Base-by-base conservation (phyloP, 768 basidiomycete genomes). In the Termitomyces sp. region DNA sequence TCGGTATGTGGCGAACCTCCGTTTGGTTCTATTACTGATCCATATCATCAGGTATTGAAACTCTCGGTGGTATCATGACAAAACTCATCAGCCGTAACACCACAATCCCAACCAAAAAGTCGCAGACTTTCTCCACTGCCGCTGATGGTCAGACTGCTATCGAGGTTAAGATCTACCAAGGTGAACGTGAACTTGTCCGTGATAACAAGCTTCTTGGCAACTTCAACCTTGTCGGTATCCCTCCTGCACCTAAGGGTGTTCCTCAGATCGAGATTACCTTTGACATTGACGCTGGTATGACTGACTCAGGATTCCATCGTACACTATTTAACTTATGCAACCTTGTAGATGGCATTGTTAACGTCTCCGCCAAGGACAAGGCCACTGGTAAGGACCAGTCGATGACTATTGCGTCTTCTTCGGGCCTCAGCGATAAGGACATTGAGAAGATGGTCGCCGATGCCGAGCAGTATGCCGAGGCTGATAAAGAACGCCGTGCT, bases 101-200 rank as follows among this genome's bases (percentile, higher is more conserved):
- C 12, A 98, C 97, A 59, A 98, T 98, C 75, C 97, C 97, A 5
- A 98, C 96, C 66, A 99, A 99, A 84, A 99, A 99, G 84, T 95
- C 93, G 0, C 96, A 98, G 74, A 91, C 89, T 47, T 98, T 99
- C 84, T 98, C 96, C 4, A 99, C 97, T 16, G 96, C 97, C 43
- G 96, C 96, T 41, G 97, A 99, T 62, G 96, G 97, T 55, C 97
- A 99, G 77, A 96, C 91, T n/a, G 95, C 96, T 40, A 98, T 99
- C 64, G 95, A 98, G 74, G 96, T 99, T 74, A 98, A 98, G 86
- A 95, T 99, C 67, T 99, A 86, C 83, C 97, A 99, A 78, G 97
- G 97, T 69, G 97, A 99, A 81, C 95, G 97, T 79, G 97, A 98
- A 72, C 86, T 98, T 66, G 95, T 98, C 58, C 83, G 91, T 57